Evolutionary conservation across 192 early-diverging fungal species (phyloP).

Genomic region (Ambispora gerdemannii): DNA sequence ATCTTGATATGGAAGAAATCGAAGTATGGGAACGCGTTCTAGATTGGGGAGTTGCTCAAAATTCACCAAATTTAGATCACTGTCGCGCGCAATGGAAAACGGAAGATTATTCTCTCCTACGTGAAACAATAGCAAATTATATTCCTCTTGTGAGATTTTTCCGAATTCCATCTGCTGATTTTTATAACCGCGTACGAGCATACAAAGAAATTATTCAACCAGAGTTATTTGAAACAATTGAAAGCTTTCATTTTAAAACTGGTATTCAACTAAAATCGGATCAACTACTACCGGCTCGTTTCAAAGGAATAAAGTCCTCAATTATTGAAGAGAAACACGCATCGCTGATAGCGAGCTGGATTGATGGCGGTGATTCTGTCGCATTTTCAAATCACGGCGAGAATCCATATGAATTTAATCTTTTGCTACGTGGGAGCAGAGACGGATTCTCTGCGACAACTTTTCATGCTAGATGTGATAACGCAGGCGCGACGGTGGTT

Average conservation of each 20-base stretch:
- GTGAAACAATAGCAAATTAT: conserved; percentile 3
- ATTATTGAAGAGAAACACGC: conserved; percentile 18
- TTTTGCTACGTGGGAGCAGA: background rate
- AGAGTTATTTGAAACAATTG: conserved; percentile 13
- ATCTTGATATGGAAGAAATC: conserved; percentile 20
- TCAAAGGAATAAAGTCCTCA: background rate
- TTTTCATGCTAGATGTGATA: conserved; percentile 20
- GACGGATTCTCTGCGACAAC: conserved; percentile 7
- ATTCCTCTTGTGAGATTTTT: conserved; percentile 10
- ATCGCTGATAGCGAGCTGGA: conserved; percentile 3
- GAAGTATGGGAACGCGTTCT: conserved; percentile 12
- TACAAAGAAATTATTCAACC: conserved; percentile 9
- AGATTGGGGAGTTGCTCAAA: conserved; percentile 23
- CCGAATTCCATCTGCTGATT: background rate
- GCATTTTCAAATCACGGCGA: background rate
- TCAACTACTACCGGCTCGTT: background rate
- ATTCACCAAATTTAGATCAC: background rate
- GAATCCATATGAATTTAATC: conserved; percentile 20
- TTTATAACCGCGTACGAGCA: conserved; percentile 14
- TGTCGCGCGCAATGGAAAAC: background rate
- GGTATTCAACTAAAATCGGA: conserved; percentile 15
- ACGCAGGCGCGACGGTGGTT: conserved; percentile 11
- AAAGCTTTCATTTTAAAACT: conserved; percentile 4
- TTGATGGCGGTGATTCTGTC: conserved; percentile 7
- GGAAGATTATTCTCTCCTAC: background rate